Base-by-base conservation (phyloP, 1,139 yeast genomes). In the Meyerozyma athensensis region DNA sequence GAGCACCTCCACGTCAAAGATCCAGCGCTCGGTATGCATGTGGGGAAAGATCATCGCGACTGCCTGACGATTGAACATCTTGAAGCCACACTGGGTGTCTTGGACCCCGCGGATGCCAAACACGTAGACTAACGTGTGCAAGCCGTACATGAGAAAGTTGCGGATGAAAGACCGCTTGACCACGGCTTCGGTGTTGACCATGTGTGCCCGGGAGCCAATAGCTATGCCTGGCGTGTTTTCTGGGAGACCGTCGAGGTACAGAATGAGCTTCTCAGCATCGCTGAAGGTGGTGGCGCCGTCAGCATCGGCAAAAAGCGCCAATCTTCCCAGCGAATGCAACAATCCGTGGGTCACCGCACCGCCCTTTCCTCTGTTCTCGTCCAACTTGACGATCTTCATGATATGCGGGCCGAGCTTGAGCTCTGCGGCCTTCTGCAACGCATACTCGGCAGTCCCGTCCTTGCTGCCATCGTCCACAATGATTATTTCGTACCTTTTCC, bases 1-100 rank as follows among this genome's bases (percentile, higher is more conserved):
- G 46, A 92, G 69, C 14, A 92, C 78, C 61, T 92, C 98, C 32
- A 92, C 97, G 55, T 92, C 98, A 59, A 92, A 92, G 30, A 94
- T 92, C 98, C 98, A 92, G 40, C 98, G 79, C 61, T 92, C 98
- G 10, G 96, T 90, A 58, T 92, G 97, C 86, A 94, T 78, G 48
- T 76, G 82, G 4, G 97, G 97, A 61, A 89, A 89, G 31, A 92
- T 85, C 39, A 54, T 52, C 13, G 55, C 54, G 13, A 82, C 74
- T 0, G 97, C 83, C 9, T 69, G 65, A 43, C 78, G 73, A 47
- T 92, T 86, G 60, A 90, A 92, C 63, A 92, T 67, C 60, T 92
- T 92, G 68, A 94, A 92, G 5, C 98, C 98, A 67, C 98, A 92
- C 63, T 92, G 98, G 5, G 98, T 92, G 59, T 92, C 98, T 43